Conservation (phyloP, 345 rosid species). For the Odontarrhena argentea region DNA sequence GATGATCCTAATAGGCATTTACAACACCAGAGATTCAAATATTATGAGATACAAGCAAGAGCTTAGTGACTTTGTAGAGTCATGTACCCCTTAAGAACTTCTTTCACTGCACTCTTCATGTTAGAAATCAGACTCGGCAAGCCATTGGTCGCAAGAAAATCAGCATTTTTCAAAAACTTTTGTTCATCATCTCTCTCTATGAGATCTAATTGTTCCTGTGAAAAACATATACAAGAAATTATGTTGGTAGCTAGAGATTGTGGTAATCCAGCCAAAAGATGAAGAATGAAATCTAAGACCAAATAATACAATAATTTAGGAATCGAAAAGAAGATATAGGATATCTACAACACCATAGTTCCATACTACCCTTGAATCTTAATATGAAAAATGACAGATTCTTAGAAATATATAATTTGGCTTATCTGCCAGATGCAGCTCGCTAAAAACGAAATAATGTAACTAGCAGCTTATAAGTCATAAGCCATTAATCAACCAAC, state of each 20-base stretch:
- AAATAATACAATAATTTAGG: constrained; percentile 7
- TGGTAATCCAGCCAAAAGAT: constrained; percentile 3
- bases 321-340: not conserved
- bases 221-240: constrained; percentile 1
- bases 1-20: constrained; percentile 20
- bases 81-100: constrained; percentile 75
- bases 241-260: constrained; percentile 17
- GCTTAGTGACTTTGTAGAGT: not conserved
- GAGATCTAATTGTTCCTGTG: constrained; percentile 76
- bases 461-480: constrained; percentile 3
- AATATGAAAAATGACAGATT: constrained; percentile 7
- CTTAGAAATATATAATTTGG: not conserved
- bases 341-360: not conserved
- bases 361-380: not conserved
- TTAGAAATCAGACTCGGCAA: constrained; percentile 54
- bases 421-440: not conserved
- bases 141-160: constrained; percentile 78
- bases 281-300: constrained; percentile 14
- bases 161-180: constrained; percentile 73
- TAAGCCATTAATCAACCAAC: not conserved
- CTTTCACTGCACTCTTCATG: constrained; percentile 66
- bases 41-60: constrained; percentile 15
- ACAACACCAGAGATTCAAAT: constrained; percentile 14
- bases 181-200: constrained; percentile 75
- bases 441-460: not conserved